Percentiles rank a stretch among this genome's conserved stretches.
Conservation (phyloP, 2,329 filamentous ascomycete species). For the Harringtonia aguacate region DNA sequence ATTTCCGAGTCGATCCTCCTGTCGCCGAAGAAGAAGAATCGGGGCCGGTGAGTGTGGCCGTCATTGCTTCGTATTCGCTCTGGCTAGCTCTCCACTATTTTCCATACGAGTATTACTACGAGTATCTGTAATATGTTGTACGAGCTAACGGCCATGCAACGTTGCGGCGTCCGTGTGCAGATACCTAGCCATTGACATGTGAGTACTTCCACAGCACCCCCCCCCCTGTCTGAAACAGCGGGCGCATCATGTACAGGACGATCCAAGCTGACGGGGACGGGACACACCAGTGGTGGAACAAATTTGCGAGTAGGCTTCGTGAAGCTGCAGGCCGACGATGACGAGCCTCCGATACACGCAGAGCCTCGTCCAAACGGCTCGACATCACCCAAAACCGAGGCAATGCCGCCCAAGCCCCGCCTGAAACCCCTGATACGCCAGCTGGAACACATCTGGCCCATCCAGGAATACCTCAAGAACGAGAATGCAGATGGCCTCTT, state of each 20-base stretch:
- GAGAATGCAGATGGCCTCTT: slow-evolving; percentile 68
- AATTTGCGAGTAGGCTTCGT: slow-evolving; percentile 60
- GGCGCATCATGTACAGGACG: no score
- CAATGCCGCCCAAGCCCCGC: no score
- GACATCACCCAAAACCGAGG: no score
- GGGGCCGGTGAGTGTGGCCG: slow-evolving; percentile 35
- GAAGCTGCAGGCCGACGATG: slow-evolving; percentile 36
- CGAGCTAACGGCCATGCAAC: slow-evolving; percentile 5
- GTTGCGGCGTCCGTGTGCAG: slow-evolving; percentile 23
- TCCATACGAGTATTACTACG: no score
- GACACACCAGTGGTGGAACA: slow-evolving; percentile 55
- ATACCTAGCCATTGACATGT: slow-evolving; percentile 57
- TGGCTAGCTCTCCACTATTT: not conserved
- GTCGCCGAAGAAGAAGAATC: slow-evolving; percentile 27
- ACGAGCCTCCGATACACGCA: slow-evolving; percentile 10
- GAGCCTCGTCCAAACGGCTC: not conserved
- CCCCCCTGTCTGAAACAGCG: no score
- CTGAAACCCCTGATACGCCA: slow-evolving; percentile 40
- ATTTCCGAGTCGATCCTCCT: slow-evolving; percentile 49
- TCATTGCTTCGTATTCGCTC: not conserved
- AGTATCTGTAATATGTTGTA: no score
- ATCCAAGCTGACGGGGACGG: no score
- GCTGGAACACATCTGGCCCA: slow-evolving; percentile 64
- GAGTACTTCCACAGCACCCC: slow-evolving; percentile 20
- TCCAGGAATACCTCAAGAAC: slow-evolving; percentile 60